phyloP scores from a whole-genome alignment of 2,329 filamentous ascomycete genomes.

The Aspergillus aculeatus region DNA sequence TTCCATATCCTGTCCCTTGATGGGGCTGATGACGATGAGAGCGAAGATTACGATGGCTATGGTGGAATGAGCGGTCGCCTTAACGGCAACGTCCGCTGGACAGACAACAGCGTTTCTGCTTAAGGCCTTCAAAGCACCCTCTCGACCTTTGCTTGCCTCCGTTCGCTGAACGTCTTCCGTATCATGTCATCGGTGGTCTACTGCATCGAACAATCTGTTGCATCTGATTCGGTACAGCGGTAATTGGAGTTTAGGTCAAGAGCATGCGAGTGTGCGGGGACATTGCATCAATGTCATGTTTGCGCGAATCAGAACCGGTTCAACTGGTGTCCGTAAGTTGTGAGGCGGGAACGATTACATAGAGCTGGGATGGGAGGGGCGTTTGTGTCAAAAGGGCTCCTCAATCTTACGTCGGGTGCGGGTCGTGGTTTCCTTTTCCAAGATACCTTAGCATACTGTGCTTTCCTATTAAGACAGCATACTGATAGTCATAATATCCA shows the following conservation, averaged over 20 bases:
- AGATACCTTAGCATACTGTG: too few species aligned
- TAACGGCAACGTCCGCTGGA: slow-evolving; percentile 14
- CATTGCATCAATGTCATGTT: background rate
- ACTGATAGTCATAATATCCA: background rate
- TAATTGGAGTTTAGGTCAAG: background rate
- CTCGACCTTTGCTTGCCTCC: background rate
- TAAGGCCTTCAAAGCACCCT: background rate
- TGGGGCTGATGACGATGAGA: slow-evolving; percentile 37
- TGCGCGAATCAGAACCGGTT: background rate
- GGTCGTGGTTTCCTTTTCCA: background rate
- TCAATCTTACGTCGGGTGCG: background rate
- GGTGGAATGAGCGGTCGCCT: slow-evolving; percentile 17
- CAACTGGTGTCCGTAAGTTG: background rate
- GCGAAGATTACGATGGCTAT: slow-evolving; percentile 28
- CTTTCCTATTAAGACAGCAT: background rate
- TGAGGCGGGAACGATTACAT: too few species aligned
- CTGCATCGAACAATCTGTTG: background rate
- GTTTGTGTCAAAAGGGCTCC: background rate
- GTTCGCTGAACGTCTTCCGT: background rate
- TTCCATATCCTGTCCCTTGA: slow-evolving; percentile 61
- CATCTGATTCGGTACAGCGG: background rate
- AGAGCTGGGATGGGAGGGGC: too few species aligned
- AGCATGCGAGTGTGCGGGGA: background rate
- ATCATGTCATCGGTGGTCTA: background rate
- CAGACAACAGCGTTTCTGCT: slow-evolving; percentile 17